Percentiles rank a stretch among this genome's conserved stretches.
Conservation (phyloP, 345 rosid genomes). For the Aquilaria malaccensis region DNA sequence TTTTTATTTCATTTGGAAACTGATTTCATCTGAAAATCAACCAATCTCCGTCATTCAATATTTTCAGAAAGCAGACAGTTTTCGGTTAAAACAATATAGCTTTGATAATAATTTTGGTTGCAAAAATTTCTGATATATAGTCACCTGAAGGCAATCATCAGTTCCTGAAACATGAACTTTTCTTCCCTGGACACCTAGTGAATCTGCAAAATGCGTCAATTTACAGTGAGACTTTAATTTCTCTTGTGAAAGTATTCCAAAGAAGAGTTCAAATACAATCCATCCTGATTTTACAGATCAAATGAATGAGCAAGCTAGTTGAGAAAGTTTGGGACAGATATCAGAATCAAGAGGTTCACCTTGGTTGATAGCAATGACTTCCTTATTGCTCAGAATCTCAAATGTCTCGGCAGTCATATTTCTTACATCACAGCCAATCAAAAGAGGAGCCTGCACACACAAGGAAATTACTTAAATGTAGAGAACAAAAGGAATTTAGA, state of each 20-base stretch:
- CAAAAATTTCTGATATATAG: not conserved
- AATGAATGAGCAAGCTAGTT: not conserved
- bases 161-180: conserved; percentile 52
- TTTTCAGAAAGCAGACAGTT: too few relatives aligned
- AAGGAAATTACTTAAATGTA: not conserved
- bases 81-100: too few relatives aligned
- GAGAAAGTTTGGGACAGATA: not conserved
- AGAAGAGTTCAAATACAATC: too few relatives aligned
- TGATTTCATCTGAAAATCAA: too few relatives aligned
- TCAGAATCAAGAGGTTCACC: conserved; percentile 36
- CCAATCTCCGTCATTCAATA: too few relatives aligned
- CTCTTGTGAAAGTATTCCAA: too few relatives aligned
- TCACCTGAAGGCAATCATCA: conserved; percentile 68
- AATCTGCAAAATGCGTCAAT: conserved; percentile 41
- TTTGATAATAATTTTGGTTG: too few relatives aligned
- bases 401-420: conserved; percentile 71
- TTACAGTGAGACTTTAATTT: too few relatives aligned
- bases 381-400: conserved; percentile 75
- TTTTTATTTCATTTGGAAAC: too few relatives aligned
- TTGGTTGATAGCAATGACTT: conserved; percentile 89
- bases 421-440: conserved; percentile 92
- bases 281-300: too few relatives aligned
- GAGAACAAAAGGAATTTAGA: not conserved
- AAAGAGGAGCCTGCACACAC: conserved; percentile 79
- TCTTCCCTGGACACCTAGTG: conserved; percentile 97